phyloP scores from a whole-genome alignment of 495 filamentous ascomycete species.

The Penicillium cataractarum region DNA sequence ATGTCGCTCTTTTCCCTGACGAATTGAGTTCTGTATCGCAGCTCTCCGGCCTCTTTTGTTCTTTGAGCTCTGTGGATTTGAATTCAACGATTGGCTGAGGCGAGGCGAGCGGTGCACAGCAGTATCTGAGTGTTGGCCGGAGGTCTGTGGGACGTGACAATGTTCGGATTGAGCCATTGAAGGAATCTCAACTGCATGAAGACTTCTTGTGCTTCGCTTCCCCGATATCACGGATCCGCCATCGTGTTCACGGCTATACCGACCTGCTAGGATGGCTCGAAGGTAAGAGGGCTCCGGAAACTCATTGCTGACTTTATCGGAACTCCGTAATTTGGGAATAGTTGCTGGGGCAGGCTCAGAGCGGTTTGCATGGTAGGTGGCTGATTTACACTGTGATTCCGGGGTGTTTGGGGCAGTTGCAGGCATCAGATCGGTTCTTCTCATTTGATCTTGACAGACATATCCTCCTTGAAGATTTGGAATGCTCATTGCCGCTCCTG shows the following conservation, averaged over 20 bases:
- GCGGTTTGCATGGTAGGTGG: background rate
- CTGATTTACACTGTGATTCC: background rate
- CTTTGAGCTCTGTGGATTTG: background rate
- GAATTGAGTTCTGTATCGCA: background rate
- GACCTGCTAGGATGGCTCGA: conserved; percentile 5
- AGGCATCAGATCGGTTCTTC: background rate
- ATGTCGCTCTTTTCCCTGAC: background rate
- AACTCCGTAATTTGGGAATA: background rate
- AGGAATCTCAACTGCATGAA: conserved; percentile 9
- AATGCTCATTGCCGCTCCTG: background rate
- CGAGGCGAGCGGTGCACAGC: conserved; percentile 8
- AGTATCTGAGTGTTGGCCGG: conserved; percentile 1
- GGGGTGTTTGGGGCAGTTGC: background rate
- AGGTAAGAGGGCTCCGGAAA: conserved; percentile 13
- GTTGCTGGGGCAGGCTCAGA: background rate
- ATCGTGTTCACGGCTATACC: conserved; percentile 9
- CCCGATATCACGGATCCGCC: background rate
- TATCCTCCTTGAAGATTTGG: background rate
- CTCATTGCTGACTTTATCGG: conserved; percentile 1
- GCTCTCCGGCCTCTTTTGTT: background rate
- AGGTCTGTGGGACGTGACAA: conserved; percentile 13
- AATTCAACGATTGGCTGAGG: conserved; percentile 10
- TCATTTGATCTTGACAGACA: background rate
- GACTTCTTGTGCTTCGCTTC: background rate
- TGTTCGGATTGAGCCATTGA: conserved; percentile 14